Percentiles rank a stretch among this genome's conserved stretches.
Evolutionary conservation across 352 stramenopile species (phyloP).

Genomic region (Pythium dissotocum): DNA sequence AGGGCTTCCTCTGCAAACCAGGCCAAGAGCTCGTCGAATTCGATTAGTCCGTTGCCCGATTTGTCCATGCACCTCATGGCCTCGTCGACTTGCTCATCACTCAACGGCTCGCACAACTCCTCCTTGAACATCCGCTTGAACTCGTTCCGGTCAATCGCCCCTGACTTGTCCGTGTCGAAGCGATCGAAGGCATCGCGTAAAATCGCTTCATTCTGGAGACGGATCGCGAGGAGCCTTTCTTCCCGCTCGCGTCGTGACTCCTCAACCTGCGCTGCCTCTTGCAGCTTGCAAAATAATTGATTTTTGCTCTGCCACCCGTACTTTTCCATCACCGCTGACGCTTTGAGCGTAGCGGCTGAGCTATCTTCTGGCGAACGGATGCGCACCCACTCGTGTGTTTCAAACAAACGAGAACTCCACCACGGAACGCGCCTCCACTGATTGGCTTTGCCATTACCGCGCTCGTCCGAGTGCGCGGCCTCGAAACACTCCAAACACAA

Average conservation of each 20-base stretch:
- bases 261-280: constrained; percentile 9
- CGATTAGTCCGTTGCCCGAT: constrained; percentile 40
- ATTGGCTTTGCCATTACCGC: background rate
- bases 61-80: constrained; percentile 45
- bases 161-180: constrained; percentile 44
- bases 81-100: constrained; percentile 32
- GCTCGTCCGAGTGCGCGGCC: constrained; percentile 15
- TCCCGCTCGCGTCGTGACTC: constrained; percentile 27
- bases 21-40: constrained; percentile 45
- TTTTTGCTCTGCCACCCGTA: constrained; percentile 31
- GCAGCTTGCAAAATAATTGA: background rate
- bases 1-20: constrained; percentile 45
- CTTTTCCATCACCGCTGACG: constrained; percentile 25
- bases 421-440: constrained; percentile 9
- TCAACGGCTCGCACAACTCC: constrained; percentile 47
- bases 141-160: constrained; percentile 38
- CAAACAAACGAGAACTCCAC: constrained; percentile 33
- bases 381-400: constrained; percentile 27
- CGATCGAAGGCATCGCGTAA: constrained; percentile 46
- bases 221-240: constrained; percentile 33
- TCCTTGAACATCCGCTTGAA: constrained; percentile 47
- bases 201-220: constrained; percentile 42
- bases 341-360: background rate
- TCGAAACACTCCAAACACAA: constrained; percentile 35
- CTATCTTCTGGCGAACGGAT: background rate